phyloP scores from a whole-genome alignment of 495 filamentous ascomycete genomes.

The Lichenothelia convexa region DNA sequence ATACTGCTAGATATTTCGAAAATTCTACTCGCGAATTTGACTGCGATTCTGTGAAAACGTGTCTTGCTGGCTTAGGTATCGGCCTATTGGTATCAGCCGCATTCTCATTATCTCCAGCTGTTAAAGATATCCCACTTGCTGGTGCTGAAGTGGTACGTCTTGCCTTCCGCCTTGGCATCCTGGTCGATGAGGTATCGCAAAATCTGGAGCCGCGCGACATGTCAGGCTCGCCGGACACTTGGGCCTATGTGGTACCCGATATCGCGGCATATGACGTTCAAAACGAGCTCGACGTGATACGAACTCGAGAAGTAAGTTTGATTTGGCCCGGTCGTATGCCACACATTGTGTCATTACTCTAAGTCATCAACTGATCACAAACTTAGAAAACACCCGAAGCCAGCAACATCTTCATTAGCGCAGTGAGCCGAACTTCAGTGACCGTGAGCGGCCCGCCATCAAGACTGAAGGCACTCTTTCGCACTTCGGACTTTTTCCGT shows the following conservation, averaged over 20 bases:
- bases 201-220: constrained; percentile 18
- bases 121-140: constrained; percentile 14
- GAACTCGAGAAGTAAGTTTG: constrained; percentile 9
- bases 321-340: no score
- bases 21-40: constrained; percentile 9
- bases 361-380: no score
- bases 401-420: constrained; percentile 25
- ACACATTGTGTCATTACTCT: no score
- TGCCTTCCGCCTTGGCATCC: constrained; percentile 23
- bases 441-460: constrained; percentile 29
- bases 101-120: constrained; percentile 17
- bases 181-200: constrained; percentile 19
- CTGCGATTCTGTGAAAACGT: constrained; percentile 10
- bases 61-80: constrained; percentile 22
- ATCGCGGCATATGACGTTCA: constrained; percentile 18
- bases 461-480: constrained; percentile 19
- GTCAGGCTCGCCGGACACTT: constrained; percentile 12
- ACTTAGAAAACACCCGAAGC: constrained; percentile 4
- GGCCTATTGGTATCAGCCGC: constrained; percentile 23
- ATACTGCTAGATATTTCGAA: constrained; percentile 12
- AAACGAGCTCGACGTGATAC: constrained; percentile 19
- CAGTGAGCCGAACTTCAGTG: constrained; percentile 18
- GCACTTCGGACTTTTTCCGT: constrained; percentile 17
- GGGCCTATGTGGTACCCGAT: constrained; percentile 27
- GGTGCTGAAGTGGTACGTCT: constrained; percentile 20